These are phyloP conservation scores for Saposhnikovia divaricata DNA, from an alignment of 129 eudicot genomes.

Conservation along the genomic window DNA sequence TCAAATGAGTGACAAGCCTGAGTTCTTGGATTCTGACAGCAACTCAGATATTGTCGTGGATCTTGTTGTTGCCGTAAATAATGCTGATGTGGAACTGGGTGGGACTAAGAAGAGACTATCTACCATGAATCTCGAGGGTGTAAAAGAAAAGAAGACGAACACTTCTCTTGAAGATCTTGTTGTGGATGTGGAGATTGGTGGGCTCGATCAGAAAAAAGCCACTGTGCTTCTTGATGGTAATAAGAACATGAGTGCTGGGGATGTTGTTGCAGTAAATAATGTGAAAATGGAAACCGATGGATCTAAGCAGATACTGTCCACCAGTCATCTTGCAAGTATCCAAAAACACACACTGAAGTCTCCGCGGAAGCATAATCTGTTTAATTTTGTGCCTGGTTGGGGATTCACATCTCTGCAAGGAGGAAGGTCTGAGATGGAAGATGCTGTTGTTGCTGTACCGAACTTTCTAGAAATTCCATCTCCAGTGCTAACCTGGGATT, in stretches of 20 bases:
- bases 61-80: neutral
- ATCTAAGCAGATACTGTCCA: slow-evolving; percentile 9
- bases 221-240: neutral
- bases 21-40: neutral
- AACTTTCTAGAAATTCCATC: slow-evolving; percentile 29
- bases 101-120: slow-evolving; percentile 9
- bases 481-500: slow-evolving; percentile 17
- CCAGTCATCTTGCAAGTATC: slow-evolving; percentile 12
- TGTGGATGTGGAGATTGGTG: slow-evolving; percentile 2
- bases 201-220: neutral
- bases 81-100: slow-evolving; percentile 4
- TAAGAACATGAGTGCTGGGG: neutral
- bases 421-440: slow-evolving; percentile 46
- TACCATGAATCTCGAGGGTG: slow-evolving; percentile 17
- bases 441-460: slow-evolving; percentile 29
- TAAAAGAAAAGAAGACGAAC: slow-evolving; percentile 12
- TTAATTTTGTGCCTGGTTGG: slow-evolving; percentile 33
- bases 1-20: neutral
- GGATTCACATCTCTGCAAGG: slow-evolving; percentile 31
- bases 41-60: slow-evolving; percentile 13
- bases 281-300: slow-evolving; percentile 3
- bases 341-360: slow-evolving; percentile 7
- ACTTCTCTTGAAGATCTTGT: neutral
- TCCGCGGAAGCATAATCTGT: slow-evolving; percentile 7
- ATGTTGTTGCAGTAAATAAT: neutral